A percentile compares a stretch with the other conserved stretches of the same genome.
phyloP scores from a whole-genome alignment of 441 rosid genomes.

The Francoa sonchifolia region DNA sequence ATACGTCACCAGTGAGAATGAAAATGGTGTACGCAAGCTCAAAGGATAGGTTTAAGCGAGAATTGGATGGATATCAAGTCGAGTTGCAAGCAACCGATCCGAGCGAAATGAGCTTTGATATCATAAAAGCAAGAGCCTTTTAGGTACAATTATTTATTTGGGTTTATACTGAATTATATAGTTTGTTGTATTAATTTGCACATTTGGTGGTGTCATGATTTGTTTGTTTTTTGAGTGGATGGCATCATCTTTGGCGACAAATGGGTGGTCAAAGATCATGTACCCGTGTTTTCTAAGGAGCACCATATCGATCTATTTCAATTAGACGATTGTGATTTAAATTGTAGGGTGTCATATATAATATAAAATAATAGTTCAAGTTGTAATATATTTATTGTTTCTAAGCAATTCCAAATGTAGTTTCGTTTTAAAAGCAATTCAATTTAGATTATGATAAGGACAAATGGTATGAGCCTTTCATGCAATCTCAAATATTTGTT shows the following conservation, averaged over 20 bases:
- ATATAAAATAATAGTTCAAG: too few species aligned
- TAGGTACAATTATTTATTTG: neutral
- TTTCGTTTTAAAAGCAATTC: too few species aligned
- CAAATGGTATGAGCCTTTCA: too few species aligned
- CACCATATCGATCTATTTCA: neutral
- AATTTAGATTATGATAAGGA: too few species aligned
- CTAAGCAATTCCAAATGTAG: too few species aligned
- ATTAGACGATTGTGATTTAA: too few species aligned
- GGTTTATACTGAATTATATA: neutral
- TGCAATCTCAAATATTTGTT: too few species aligned
- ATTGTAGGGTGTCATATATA: too few species aligned
- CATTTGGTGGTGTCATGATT: neutral
- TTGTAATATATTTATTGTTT: too few species aligned
- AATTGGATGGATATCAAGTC: conserved; percentile 58
- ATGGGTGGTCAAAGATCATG: too few species aligned
- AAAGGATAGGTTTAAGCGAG: conserved; percentile 71
- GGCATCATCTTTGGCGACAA: too few species aligned
- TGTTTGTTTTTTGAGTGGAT: neutral
- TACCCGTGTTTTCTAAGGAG: neutral
- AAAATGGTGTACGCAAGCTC: conserved; percentile 73
- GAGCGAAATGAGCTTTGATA: conserved; percentile 1
- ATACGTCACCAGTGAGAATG: conserved; percentile 40
- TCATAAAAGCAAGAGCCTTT: neutral
- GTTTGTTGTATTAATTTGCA: neutral
- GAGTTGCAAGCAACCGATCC: conserved; percentile 15